phyloP scores from a whole-genome alignment of 257 asterid species.

The Nicotiana paniculata region DNA sequence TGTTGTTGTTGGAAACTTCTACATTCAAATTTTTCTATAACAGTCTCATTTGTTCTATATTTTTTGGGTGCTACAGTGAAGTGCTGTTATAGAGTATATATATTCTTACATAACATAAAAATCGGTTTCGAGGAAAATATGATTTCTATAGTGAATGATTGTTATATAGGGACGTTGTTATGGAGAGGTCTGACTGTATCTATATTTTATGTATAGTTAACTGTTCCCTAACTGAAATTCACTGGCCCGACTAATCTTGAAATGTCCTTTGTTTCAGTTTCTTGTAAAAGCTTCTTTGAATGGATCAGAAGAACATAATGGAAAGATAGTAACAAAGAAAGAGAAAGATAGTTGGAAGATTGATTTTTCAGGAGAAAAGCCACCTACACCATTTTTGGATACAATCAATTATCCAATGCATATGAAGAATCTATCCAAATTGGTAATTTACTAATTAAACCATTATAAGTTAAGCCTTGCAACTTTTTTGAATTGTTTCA shows the following conservation, averaged over 20 bases:
- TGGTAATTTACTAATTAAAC: constrained; percentile 22
- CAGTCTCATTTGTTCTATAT: too few relatives aligned
- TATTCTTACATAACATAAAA: too few relatives aligned
- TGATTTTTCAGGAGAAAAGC: constrained; percentile 54
- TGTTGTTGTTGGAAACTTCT: too few relatives aligned
- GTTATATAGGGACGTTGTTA: too few relatives aligned
- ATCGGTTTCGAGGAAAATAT: too few relatives aligned
- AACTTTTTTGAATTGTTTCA: not conserved
- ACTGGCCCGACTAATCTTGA: not conserved
- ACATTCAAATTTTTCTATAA: too few relatives aligned
- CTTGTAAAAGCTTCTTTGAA: constrained; percentile 39
- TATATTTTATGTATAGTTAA: not conserved
- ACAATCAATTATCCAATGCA: constrained; percentile 61
- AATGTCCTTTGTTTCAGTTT: constrained; percentile 21
- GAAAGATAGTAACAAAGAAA: constrained; percentile 24
- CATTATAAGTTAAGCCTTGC: not conserved
- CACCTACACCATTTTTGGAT: constrained; percentile 61
- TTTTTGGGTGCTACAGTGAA: too few relatives aligned
- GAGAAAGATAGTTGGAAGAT: constrained; percentile 50
- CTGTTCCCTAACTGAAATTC: not conserved
- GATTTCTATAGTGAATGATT: too few relatives aligned
- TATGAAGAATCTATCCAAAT: constrained; percentile 57
- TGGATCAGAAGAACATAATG: constrained; percentile 28
- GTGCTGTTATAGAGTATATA: too few relatives aligned
- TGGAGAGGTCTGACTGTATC: too few relatives aligned